Conservation (phyloP, 2,329 filamentous ascomycete genomes). For the Diplodia sapinea region DNA sequence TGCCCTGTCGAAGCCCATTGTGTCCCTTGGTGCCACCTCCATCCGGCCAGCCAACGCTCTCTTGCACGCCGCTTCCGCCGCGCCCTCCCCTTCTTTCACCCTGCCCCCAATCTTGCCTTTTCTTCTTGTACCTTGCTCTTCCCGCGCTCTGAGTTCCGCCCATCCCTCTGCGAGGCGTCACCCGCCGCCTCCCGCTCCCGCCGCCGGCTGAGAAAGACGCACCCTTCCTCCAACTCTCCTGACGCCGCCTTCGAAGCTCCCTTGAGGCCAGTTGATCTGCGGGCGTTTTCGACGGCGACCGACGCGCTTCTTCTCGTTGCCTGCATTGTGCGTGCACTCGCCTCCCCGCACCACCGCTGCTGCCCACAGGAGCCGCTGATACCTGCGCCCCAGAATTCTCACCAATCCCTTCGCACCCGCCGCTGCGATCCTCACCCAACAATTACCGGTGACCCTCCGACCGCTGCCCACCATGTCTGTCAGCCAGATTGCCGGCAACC, state of each 20-base stretch:
- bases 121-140: constrained; percentile 31
- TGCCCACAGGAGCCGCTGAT: constrained; percentile 9
- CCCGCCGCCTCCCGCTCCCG: constrained; percentile 27
- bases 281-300: constrained; percentile 25
- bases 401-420: constrained; percentile 11
- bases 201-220: constrained; percentile 15
- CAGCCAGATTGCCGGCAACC: constrained; percentile 67
- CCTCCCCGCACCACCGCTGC: constrained; percentile 5
- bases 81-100: constrained; percentile 15
- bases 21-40: constrained; percentile 24
- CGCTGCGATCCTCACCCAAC: background rate
- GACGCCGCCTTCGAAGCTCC: constrained; percentile 31
- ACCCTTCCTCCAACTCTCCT: constrained; percentile 27
- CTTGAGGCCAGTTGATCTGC: constrained; percentile 33
- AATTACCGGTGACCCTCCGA: background rate
- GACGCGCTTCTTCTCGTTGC: constrained; percentile 21
- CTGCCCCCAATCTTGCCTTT: constrained; percentile 24
- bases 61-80: constrained; percentile 16
- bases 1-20: constrained; percentile 15
- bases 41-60: constrained; percentile 20
- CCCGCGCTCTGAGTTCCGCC: constrained; percentile 9
- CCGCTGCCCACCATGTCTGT: constrained; percentile 50
- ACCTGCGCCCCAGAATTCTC: constrained; percentile 22
- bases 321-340: constrained; percentile 12
- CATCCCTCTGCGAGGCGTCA: constrained; percentile 16